Conservation (phyloP, 1,139 yeast genomes). For the Candida sanyaensis region DNA sequence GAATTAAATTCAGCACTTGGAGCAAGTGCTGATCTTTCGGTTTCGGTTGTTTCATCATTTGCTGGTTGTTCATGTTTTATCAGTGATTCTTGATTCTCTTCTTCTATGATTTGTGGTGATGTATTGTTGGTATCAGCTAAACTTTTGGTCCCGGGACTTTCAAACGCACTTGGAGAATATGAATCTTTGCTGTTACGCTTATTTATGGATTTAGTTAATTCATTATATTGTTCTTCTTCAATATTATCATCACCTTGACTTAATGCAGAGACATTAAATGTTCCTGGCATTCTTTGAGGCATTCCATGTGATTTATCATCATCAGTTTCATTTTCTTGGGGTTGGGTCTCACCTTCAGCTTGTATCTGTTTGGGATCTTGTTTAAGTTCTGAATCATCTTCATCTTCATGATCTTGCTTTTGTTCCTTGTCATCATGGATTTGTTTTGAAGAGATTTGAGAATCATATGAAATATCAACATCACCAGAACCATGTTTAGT, state of each 20-base stretch:
- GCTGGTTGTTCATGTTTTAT: not conserved
- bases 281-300: constrained; percentile 62
- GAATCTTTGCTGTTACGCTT: constrained; percentile 10
- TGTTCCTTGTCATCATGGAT: not conserved
- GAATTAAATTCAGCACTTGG: constrained; percentile 1
- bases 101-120: constrained; percentile 5
- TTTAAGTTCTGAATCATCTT: not conserved
- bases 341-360: constrained; percentile 1
- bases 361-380: not conserved
- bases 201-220: constrained; percentile 10
- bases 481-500: constrained; percentile 1
- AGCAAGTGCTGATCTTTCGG: not conserved
- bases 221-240: constrained; percentile 18
- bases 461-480: not conserved
- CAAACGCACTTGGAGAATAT: constrained; percentile 6
- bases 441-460: not conserved
- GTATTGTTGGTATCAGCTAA: not conserved
- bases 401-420: constrained; percentile 3
- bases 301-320: constrained; percentile 4
- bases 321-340: constrained; percentile 1
- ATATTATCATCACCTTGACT: constrained; percentile 21
- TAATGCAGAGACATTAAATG: constrained; percentile 58
- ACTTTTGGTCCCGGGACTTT: constrained; percentile 4
- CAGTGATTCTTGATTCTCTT: constrained; percentile 2
- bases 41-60: constrained; percentile 1